Base-by-base conservation (phyloP, 176 grass and related monocot genomes). In the Oryza glaberrima region DNA sequence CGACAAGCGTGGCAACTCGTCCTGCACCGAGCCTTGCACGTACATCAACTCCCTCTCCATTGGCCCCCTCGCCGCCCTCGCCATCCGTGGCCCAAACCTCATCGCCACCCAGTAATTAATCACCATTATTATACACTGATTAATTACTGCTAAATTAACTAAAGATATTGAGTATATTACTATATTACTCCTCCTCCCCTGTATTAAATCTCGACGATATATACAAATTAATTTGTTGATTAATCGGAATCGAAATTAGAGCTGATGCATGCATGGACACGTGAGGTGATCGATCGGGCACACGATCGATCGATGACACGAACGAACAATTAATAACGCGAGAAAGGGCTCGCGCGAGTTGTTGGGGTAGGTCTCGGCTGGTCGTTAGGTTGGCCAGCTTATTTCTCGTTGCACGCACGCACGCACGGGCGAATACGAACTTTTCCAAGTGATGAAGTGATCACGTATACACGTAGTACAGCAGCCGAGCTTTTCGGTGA, bases 11-110 rank as follows among this genome's bases (percentile, higher is more conserved):
- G 69, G 66, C 46, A 61, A 86, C 38, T 94, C 91, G 0, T 69
- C 90, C 13, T 87, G 75, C 85, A 87, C 92, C 23, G 93, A 99
- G 86, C 96, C 96, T 0, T 82, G 75, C 88, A 99, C 91, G 11
- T 99, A 99, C 79, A 99, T 96, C 77, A 99, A 99, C 78, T 94
- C 96, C 12, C 90, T 99, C n/a, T 84, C 91, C 74, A 77, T 99
- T 28, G 96, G 93, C 4, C 90, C 96, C 43, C 96, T 99, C 70
- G 91, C 88, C 12, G 93, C 89, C n/a, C 96, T 98, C 43, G 96
- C 93, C 1, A 58, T 40, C 20, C 89, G 88, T 44, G 87, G 89
- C 20, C 41, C 70, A 17, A 58, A 77, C 2, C 86, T 92, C 75
- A 28, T 83, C 49, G 88, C 88, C 11, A 75, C 75, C 69, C 80